Percentiles rank a stretch among this genome's conserved stretches.
Conservation (phyloP, 1,139 yeast species). For the Pichia sp. region DNA sequence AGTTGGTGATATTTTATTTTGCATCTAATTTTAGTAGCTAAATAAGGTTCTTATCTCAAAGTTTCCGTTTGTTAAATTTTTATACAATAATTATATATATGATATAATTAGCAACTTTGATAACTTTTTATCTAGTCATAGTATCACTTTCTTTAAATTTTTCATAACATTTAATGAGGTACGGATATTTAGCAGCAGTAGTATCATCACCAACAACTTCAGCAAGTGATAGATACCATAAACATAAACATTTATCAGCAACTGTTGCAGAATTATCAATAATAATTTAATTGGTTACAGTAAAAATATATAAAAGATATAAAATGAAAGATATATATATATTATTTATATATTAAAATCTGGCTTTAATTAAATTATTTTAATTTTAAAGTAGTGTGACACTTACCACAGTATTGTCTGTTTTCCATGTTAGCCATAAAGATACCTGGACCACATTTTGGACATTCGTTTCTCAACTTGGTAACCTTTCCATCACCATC, state of each 20-base stretch:
- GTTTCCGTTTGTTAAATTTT: too few species aligned
- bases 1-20: too few species aligned
- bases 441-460: slow-evolving; percentile 98
- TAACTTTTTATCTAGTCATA: background rate
- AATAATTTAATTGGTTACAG: too few species aligned
- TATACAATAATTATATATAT: background rate
- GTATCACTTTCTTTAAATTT: background rate
- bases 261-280: slow-evolving; percentile 3
- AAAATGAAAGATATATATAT: background rate
- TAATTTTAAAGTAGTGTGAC: slow-evolving; percentile 89
- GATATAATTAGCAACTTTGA: background rate
- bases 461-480: slow-evolving; percentile 99
- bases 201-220: background rate
- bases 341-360: too few species aligned
- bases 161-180: slow-evolving; percentile 17
- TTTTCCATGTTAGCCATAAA: slow-evolving; percentile 99
- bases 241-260: slow-evolving; percentile 6
- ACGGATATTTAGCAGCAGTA: slow-evolving; percentile 4
- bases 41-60: too few species aligned
- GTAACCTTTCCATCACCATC: slow-evolving; percentile 98
- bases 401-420: slow-evolving; percentile 99
- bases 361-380: slow-evolving; percentile 26
- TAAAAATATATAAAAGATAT: background rate
- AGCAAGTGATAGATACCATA: background rate
- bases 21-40: too few species aligned